Conservation (phyloP, 2,329 filamentous ascomycete genomes). For the Talaromyces islandicus region DNA sequence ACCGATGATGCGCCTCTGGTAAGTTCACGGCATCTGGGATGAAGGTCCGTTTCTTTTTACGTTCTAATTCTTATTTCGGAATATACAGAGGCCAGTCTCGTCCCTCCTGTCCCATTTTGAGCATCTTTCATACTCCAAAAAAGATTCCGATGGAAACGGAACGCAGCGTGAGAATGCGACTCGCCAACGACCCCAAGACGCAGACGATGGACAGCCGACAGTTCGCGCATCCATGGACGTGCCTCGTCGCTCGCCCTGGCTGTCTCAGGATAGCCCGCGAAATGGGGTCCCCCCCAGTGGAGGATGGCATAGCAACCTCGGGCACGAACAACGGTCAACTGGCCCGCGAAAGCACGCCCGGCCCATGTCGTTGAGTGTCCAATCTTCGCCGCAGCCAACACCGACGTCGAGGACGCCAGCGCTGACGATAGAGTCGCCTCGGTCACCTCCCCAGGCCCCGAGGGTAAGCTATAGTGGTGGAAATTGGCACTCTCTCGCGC, state of each 20-base stretch:
- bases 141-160: neutral
- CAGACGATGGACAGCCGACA: slow-evolving; percentile 24
- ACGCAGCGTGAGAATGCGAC: slow-evolving; percentile 1
- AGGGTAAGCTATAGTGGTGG: slow-evolving; percentile 49
- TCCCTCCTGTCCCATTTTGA: slow-evolving; percentile 46
- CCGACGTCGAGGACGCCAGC: slow-evolving; percentile 36
- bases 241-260: slow-evolving; percentile 36
- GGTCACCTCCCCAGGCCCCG: slow-evolving; percentile 32
- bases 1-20: slow-evolving; percentile 33
- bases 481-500: slow-evolving; percentile 55
- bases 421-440: slow-evolving; percentile 39
- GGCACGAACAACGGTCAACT: slow-evolving; percentile 38
- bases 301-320: slow-evolving; percentile 14
- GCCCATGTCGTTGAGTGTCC: slow-evolving; percentile 40
- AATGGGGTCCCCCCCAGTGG: slow-evolving; percentile 15
- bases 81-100: slow-evolving; percentile 40
- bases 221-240: slow-evolving; percentile 38
- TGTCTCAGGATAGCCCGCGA: slow-evolving; percentile 16
- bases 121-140: slow-evolving; percentile 32
- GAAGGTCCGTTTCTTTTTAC: neutral
- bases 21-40: slow-evolving; percentile 12
- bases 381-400: slow-evolving; percentile 35
- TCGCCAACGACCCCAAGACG: slow-evolving; percentile 23
- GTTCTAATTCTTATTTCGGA: slow-evolving; percentile 11
- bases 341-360: slow-evolving; percentile 55